Base-by-base conservation (phyloP, 2,329 filamentous ascomycete genomes). In the Exophiala spinifera region DNA sequence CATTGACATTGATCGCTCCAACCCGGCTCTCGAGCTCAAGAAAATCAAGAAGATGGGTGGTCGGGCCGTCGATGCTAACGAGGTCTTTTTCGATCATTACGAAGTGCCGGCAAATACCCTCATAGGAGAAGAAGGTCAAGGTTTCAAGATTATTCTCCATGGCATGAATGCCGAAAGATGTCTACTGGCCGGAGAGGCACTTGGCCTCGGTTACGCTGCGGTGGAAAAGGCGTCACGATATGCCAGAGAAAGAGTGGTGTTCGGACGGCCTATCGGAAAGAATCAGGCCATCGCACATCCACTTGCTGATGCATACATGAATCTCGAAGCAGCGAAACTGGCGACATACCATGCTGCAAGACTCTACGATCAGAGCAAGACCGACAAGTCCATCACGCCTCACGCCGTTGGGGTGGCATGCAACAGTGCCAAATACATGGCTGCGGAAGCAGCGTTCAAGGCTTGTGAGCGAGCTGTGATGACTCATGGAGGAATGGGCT, bases 1-100 rank as follows among this genome's bases (percentile, higher is more conserved):
- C 65, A 89, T 95, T 55, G 83, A 89, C 55, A 77, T 95, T 3
- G 82, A 92, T 67, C 53, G 52, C 44, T 56, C 50, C 20, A 79
- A 78, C 19, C 79, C 85, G 0, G 81, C 81, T 0, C 73, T 92
- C 1, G 81, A 86, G 8, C 74, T 94, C 66, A 82, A 82, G 40
- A 82, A 75, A 65, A 95, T 95, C 63, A 84, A 82, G 70, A 95
- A 95, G 69, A 94, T 95, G 88, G 90, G 90, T 7, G 87, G 88
- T 0, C 76, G 88, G 11, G 88, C 88, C 0, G 83, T 95, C 1
- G 89, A 94, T 64, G 88, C 89, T 0, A 95, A 95, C 62, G 88
- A 94, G 66, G 86, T 95, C 1, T 95, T 95, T 70, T 94, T 95
- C 67, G 88, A 94, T 68, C 81, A 85, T 61, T 95, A 91, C 68